Evolutionary conservation across 1,284 basidiomycete species (phyloP).

Genomic region (Trichosporon faecale): DNA sequence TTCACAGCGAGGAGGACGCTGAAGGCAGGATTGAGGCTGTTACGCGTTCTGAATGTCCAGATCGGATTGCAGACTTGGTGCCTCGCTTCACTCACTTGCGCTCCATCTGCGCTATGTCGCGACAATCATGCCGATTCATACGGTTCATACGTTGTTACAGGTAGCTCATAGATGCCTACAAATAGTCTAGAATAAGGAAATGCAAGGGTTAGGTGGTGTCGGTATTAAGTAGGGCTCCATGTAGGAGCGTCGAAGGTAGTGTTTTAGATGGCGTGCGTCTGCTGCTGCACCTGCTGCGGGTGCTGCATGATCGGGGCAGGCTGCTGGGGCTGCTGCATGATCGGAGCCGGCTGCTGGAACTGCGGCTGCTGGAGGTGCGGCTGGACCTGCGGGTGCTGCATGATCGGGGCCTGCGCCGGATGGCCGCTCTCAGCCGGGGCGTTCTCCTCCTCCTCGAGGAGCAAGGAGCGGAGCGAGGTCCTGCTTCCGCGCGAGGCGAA

Average conservation of each 20-base stretch:
- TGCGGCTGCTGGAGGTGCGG: not conserved
- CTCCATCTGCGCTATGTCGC: not conserved
- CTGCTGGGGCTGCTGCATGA: not conserved
- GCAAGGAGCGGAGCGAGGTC: not conserved
- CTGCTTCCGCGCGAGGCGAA: slow-evolving; percentile 1
- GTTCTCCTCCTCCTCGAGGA: not conserved
- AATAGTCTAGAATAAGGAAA: not conserved
- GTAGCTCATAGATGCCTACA: slow-evolving; percentile 10
- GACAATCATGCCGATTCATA: not conserved
- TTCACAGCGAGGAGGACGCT: no score
- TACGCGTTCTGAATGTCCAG: no score
- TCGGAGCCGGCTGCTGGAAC: not conserved
- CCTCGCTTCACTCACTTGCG: no score
- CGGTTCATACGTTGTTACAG: not conserved
- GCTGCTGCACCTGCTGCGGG: not conserved
- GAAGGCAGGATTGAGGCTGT: no score
- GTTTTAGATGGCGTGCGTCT: not conserved
- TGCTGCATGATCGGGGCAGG: not conserved
- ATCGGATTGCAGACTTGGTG: no score
- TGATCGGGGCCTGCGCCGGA: not conserved
- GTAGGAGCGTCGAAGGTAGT: not conserved
- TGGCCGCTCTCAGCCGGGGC: not conserved
- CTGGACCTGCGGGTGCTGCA: not conserved
- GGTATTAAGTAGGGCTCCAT: not conserved
- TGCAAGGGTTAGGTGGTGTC: not conserved